Base-by-base conservation (phyloP, 202 grass and related monocot genomes). In the Digitaria exilis region DNA sequence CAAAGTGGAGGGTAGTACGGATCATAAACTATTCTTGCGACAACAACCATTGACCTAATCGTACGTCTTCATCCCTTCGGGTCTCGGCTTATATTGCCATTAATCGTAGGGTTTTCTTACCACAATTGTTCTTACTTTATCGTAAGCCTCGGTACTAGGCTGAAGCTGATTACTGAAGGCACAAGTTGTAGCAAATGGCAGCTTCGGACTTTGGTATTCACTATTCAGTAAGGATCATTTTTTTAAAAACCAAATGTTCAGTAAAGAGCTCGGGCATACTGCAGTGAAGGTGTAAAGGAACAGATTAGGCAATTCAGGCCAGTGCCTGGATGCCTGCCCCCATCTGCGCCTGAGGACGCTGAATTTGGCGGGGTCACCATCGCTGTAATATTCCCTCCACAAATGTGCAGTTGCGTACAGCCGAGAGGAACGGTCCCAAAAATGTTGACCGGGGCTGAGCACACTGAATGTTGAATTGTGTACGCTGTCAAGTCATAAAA, bases 401-500 rank as follows among this genome's bases (percentile, higher is more conserved):
- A 28, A 31, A 35, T 67, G 69, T 37, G 46, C 79, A 2, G 46
- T 25, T 73, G 29, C 25, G 19, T 42, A 52, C 54, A 70, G 79
- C 65, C 3, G 79, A 37, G 46, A 51, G n/a, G 24, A 73, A 49
- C 45, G 65, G 59, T 76, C 71, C 85, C 31, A 17, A 82, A 69
- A 82, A 21, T 25, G 31, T 46, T 48, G 16, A 24, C 45, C 25
- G 45, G 65, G 78, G n/a, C 72, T 59, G 80, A 78, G 66, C 86
- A 73, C 69, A 80, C 28, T 34, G 49, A 67, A 52, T 83, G 74
- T 67, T 37, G 15, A 66, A 17, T 57, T 7, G 46, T 71, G 66
- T 26, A n/a, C n/a, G n/a, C n/a, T 32, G 73, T 83, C 74, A 32
- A 46, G 52, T 34, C 71, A 61, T 30, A 26, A 64, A 81, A 77